Evolutionary conservation across 495 filamentous ascomycete species (phyloP).

Genomic region (Hyaloscypha bicolor): DNA sequence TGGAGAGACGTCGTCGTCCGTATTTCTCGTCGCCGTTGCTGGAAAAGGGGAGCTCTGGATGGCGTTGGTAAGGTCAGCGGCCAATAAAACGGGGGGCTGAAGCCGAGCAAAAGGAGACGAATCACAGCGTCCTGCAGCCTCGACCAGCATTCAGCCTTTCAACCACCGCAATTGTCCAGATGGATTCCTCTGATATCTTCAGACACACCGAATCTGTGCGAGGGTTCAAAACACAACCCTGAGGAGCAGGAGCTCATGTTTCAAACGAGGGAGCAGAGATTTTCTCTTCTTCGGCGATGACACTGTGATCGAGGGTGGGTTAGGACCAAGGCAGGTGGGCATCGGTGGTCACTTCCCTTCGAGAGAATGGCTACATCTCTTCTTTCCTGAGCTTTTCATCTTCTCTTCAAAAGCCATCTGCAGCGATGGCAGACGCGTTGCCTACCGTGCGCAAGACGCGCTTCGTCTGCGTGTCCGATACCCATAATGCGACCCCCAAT

Average conservation of each 20-base stretch:
- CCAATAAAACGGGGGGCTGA: slow-evolving; percentile 10
- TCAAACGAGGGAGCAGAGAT: not conserved
- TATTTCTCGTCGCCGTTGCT: not conserved
- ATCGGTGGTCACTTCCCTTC: not conserved
- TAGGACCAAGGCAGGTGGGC: not conserved
- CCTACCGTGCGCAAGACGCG: slow-evolving; percentile 29
- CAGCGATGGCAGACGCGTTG: slow-evolving; percentile 14
- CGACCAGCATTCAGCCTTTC: slow-evolving; percentile 2
- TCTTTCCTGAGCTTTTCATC: not conserved
- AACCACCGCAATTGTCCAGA: not conserved
- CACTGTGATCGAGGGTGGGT: not conserved
- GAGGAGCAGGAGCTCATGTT: not conserved
- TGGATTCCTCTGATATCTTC: not conserved
- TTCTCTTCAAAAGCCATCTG: not conserved
- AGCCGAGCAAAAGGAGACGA: slow-evolving; percentile 11
- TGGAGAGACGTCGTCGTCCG: not conserved
- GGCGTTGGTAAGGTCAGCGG: slow-evolving; percentile 14
- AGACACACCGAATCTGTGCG: not conserved
- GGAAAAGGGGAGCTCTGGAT: slow-evolving; percentile 25
- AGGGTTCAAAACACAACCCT: not conserved
- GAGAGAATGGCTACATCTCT: not conserved
- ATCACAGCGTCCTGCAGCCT: not conserved
- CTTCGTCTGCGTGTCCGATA: slow-evolving; percentile 89
- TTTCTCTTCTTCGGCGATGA: not conserved
- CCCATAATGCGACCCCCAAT: slow-evolving; percentile 67